Conservation (phyloP, 1,139 yeast genomes). For the Geotrichum bryndzae region DNA sequence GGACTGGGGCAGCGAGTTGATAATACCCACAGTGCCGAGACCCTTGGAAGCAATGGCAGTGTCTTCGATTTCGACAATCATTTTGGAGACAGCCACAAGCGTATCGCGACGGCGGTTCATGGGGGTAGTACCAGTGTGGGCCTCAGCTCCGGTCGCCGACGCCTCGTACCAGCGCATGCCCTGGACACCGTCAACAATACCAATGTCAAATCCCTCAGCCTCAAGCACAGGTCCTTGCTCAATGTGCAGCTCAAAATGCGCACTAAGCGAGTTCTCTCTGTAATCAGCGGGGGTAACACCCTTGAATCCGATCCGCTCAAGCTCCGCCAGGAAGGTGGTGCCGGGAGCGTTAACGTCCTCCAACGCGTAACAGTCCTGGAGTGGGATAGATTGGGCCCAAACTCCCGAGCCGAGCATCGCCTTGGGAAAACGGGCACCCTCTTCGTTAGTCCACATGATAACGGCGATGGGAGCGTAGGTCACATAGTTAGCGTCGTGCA, state of each 20-base stretch:
- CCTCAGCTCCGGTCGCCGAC: constrained; percentile 52
- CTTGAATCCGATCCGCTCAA: constrained; percentile 55
- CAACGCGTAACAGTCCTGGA: constrained; percentile 47
- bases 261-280: constrained; percentile 50
- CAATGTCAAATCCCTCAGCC: constrained; percentile 49
- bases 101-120: constrained; percentile 57
- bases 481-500: constrained; percentile 50
- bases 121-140: constrained; percentile 77
- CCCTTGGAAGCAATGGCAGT: constrained; percentile 50
- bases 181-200: constrained; percentile 62
- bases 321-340: constrained; percentile 47
- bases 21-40: constrained; percentile 53
- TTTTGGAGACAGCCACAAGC: constrained; percentile 49
- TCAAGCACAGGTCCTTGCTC: constrained; percentile 74
- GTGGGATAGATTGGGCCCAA: constrained; percentile 50
- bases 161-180: constrained; percentile 59
- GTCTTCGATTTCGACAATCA: constrained; percentile 52
- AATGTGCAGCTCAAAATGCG: constrained; percentile 69
- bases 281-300: constrained; percentile 48
- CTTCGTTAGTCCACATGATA: constrained; percentile 70
- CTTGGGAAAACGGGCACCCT: constrained; percentile 69
- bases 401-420: constrained; percentile 61
- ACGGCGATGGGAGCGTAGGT: constrained; percentile 64
- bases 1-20: constrained; percentile 52
- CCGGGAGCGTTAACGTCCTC: constrained; percentile 49